These are phyloP conservation scores for Amphibolis antarctica DNA, from an alignment of 106 monocot species.

Conservation along the genomic window DNA sequence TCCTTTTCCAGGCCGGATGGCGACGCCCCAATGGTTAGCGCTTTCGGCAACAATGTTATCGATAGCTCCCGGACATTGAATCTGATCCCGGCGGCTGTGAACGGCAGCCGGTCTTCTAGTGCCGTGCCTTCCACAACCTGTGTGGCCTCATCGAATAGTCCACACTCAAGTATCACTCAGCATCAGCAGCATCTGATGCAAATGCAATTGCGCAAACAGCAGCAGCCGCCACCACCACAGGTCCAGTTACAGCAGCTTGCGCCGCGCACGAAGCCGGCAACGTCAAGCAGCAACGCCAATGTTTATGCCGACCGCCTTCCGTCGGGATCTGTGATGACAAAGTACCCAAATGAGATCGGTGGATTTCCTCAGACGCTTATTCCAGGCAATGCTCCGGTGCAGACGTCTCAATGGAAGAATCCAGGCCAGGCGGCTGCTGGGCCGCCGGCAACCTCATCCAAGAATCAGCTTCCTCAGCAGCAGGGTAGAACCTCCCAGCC, in stretches of 20 bases:
- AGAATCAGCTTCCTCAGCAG: slow-evolving; percentile 34
- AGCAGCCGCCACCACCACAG: slow-evolving; percentile 29
- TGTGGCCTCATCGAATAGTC: neutral
- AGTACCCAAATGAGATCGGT: slow-evolving; percentile 42
- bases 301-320: slow-evolving; percentile 29
- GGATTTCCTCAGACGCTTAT: slow-evolving; percentile 45
- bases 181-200: slow-evolving; percentile 40
- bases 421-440: neutral
- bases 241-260: slow-evolving; percentile 31
- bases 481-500: slow-evolving; percentile 20
- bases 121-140: slow-evolving; percentile 11
- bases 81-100: slow-evolving; percentile 26
- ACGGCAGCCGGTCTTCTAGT: slow-evolving; percentile 19
- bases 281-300: slow-evolving; percentile 11
- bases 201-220: slow-evolving; percentile 20
- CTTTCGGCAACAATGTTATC: slow-evolving; percentile 16
- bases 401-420: slow-evolving; percentile 58
- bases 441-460: slow-evolving; percentile 5
- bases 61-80: slow-evolving; percentile 39
- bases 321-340: slow-evolving; percentile 15
- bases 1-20: slow-evolving; percentile 38
- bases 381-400: slow-evolving; percentile 20
- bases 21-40: slow-evolving; percentile 18
- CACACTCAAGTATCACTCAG: slow-evolving; percentile 17
- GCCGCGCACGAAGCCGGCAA: slow-evolving; percentile 29